A percentile compares a stretch with the other conserved stretches of the same genome.
Evolutionary conservation across 1,284 basidiomycete genomes (phyloP).

Genomic region (Tilletia horrida): DNA sequence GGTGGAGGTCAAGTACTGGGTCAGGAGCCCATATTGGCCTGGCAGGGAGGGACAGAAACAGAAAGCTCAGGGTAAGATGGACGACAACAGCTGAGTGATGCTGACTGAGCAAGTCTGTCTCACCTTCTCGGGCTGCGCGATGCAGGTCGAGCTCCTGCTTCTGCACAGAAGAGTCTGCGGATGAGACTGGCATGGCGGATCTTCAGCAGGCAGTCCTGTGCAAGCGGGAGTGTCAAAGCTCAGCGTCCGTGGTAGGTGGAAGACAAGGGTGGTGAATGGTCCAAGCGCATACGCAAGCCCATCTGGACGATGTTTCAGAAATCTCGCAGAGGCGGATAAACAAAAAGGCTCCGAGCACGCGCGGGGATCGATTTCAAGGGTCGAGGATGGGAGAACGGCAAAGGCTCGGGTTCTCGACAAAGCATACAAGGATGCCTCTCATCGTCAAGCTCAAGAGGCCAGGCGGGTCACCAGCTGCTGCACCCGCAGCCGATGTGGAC

Average conservation of each 20-base stretch:
- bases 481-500: too few relatives aligned
- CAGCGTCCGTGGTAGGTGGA: background rate
- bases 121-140: conserved; percentile 10
- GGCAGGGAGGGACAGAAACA: background rate
- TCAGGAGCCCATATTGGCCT: conserved; percentile 15
- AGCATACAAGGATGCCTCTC: background rate
- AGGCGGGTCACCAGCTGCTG: background rate
- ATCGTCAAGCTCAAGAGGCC: conserved; percentile 18
- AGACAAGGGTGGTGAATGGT: background rate
- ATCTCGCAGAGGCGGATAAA: too few relatives aligned
- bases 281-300: conserved; percentile 12
- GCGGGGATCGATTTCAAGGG: too few relatives aligned
- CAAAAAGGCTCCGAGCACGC: too few relatives aligned
- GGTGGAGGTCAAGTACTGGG: background rate
- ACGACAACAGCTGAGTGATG: background rate
- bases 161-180: background rate
- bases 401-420: background rate
- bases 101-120: background rate
- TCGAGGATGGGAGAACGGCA: background rate
- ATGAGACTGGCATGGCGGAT: background rate
- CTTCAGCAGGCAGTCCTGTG: background rate
- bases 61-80: background rate
- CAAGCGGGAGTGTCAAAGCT: background rate
- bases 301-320: background rate
- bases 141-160: background rate